A percentile compares a stretch with the other conserved stretches of the same genome.
These are phyloP conservation scores for Helianthus tuberosus DNA, from an alignment of 129 eudicot genomes.

Conservation along the genomic window DNA sequence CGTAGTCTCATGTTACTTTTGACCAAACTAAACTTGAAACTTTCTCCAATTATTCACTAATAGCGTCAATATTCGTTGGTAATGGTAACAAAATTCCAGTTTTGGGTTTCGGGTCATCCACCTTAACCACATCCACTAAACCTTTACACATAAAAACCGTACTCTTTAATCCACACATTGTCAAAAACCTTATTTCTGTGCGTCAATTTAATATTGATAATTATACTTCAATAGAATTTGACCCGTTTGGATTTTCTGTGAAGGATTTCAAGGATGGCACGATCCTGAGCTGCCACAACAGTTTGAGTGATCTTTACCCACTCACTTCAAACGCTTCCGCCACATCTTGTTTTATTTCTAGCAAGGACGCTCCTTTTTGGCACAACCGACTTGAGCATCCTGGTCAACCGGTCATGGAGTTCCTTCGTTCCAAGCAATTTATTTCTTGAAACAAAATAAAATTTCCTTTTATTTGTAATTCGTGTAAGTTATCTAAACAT, in stretches of 20 bases:
- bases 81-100: conserved; percentile 12
- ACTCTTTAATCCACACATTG: neutral
- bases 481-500: conserved; percentile 8
- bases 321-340: conserved; percentile 11
- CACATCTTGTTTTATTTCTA: conserved; percentile 1
- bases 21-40: conserved; percentile 4
- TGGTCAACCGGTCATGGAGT: conserved; percentile 15
- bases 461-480: neutral
- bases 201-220: conserved; percentile 1
- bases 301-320: neutral
- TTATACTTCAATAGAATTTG: conserved; percentile 1
- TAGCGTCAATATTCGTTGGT: conserved; percentile 1
- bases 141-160: neutral
- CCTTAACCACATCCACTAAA: neutral
- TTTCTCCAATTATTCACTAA: conserved; percentile 2
- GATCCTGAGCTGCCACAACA: too few relatives aligned
- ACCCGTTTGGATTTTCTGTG: too few relatives aligned
- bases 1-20: neutral
- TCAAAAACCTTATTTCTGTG: neutral
- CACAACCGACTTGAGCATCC: conserved; percentile 19
- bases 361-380: neutral
- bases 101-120: neutral
- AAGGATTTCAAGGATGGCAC: too few relatives aligned
- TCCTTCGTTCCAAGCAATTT: neutral
- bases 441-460: conserved; percentile 1